Percentiles rank a stretch among this genome's conserved stretches.
These are phyloP conservation scores for Trichophyton schoenleinii DNA, from an alignment of 2,329 filamentous ascomycete species.

Conservation along the genomic window DNA sequence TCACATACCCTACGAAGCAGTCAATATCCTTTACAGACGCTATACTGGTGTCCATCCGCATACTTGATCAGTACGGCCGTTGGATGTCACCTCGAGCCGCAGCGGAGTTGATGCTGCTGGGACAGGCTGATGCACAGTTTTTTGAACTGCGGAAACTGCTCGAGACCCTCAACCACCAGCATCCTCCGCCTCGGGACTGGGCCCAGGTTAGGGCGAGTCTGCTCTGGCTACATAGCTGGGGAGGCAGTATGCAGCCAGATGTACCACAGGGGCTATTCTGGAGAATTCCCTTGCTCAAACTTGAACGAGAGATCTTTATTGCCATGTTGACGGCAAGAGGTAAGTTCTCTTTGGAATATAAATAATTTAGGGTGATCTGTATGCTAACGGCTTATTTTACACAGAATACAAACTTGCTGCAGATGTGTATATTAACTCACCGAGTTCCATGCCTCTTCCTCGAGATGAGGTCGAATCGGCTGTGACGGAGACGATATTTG, in stretches of 20 bases:
- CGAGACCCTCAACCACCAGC: conserved; percentile 32
- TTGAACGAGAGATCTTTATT: conserved; percentile 48
- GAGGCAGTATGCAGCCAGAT: conserved; percentile 21
- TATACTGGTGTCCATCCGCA: conserved; percentile 29
- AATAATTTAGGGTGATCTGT: too few species aligned
- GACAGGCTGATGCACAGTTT: conserved; percentile 41
- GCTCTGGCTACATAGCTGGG: conserved; percentile 52
- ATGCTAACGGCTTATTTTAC: too few species aligned
- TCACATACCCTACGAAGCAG: conserved; percentile 29
- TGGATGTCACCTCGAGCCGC: conserved; percentile 25
- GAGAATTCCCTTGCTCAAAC: conserved; percentile 34
- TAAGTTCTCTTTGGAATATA: conserved; percentile 12
- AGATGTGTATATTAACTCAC: conserved; percentile 25
- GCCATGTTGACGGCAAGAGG: conserved; percentile 40
- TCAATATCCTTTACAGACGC: conserved; percentile 32
- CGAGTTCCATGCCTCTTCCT: conserved; percentile 27
- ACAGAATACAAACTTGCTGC: conserved; percentile 32
- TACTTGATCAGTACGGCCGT: conserved; percentile 30
- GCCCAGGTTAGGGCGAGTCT: conserved; percentile 37
- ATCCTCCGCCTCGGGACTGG: conserved; percentile 38
- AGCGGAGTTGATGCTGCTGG: conserved; percentile 42
- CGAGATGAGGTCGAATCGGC: conserved; percentile 39
- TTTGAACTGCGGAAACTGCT: conserved; percentile 43
- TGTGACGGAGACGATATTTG: conserved; percentile 41
- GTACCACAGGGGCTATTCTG: conserved; percentile 37